Base-by-base conservation (phyloP, 257 asterid genomes). In the Orobanche coerulescens region DNA sequence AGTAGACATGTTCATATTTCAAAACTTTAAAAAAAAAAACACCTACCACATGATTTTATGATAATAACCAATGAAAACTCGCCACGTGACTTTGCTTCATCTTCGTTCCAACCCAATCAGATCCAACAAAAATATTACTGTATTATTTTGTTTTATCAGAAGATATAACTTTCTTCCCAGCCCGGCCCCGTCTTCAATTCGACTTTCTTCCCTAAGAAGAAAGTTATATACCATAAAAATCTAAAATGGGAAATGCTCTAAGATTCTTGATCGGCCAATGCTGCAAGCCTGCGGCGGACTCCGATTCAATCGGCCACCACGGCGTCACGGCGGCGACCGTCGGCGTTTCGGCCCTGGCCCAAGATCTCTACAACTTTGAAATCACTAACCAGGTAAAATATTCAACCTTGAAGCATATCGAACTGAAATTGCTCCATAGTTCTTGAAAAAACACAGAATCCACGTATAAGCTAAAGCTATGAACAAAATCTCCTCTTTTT, bases 281-380 rank as follows among this genome's bases (percentile, higher is more conserved):
- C 71, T 55, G 75, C 68, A 39, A 74, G 56, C 78, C 85, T 6
- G 15, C 85, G 34, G 36, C 83, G 37, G 96, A 78, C 20, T 74
- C 88, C 4, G 95, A 79, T 30, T 61, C 75, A 7, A 4, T 23
- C 34, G 93, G 79, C 58, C 84, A 79, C 77, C 96, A 84, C 67
- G 95, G 94, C 49, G 77, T 72, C 67, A 77, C 83, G 24, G 67
- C 72, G n/a, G 57, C 66, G 12, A 79, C 51, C 65, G 87, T 66
- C 46, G 84, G 87, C 16, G 84, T 91, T 52, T 82, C 95, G 2
- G 87, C 94, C 14, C 78, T 92, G 22, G 94, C 95, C 40, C 91
- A 77, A 34, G 95, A 92, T 81, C 90, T 92, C 24, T 92, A 88
- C 50, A 81, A 68, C 84, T 92, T 79, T 40, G 96, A 88, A 58